These are phyloP conservation scores for Claviceps paspali DNA, from an alignment of 2,329 filamentous ascomycete species.

Conservation along the genomic window DNA sequence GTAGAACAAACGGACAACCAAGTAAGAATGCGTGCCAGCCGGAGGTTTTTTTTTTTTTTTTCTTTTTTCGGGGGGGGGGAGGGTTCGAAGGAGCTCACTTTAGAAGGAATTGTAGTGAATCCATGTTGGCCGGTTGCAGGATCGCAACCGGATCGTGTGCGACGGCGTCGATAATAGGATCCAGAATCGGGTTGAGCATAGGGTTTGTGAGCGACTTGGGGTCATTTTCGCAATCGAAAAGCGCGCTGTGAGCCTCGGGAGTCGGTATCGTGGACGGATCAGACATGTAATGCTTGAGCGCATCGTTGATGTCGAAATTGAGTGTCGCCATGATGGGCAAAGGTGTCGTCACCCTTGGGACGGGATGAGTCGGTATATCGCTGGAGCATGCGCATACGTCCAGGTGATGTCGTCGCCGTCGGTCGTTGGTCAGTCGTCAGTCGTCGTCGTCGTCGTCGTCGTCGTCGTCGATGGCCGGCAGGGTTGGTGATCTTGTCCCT, in stretches of 20 bases:
- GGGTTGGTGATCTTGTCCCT: constrained; percentile 6
- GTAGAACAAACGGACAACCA: constrained; percentile 32
- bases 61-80: too few relatives aligned
- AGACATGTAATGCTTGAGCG: constrained; percentile 91
- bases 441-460: background rate
- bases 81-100: constrained; percentile 51
- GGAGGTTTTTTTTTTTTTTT: too few relatives aligned
- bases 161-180: constrained; percentile 83
- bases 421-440: too few relatives aligned
- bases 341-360: constrained; percentile 9
- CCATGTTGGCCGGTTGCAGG: constrained; percentile 61
- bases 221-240: constrained; percentile 87
- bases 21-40: background rate
- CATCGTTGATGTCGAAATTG: constrained; percentile 90
- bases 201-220: constrained; percentile 66
- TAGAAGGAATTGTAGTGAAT: constrained; percentile 87
- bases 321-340: constrained; percentile 50
- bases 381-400: background rate
- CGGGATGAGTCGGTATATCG: constrained; percentile 4
- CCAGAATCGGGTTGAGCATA: constrained; percentile 71
- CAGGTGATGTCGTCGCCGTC: background rate
- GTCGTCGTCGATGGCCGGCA: background rate
- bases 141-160: constrained; percentile 86
- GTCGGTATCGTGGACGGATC: constrained; percentile 74
- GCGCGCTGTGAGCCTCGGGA: constrained; percentile 66